phyloP scores from a whole-genome alignment of 495 filamentous ascomycete species.

The Terfezia claveryi region DNA sequence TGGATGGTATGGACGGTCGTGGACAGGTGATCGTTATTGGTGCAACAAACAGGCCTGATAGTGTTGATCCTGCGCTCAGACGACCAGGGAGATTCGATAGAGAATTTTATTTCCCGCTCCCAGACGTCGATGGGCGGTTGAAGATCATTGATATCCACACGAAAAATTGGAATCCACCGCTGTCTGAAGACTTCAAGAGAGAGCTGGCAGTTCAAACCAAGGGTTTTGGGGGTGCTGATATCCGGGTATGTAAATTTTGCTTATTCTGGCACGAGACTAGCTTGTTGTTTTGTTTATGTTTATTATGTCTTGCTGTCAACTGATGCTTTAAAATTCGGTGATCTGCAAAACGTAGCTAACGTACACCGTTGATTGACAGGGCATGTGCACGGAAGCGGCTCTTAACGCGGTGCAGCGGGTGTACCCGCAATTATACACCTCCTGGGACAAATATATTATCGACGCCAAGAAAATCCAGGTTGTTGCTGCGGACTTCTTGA shows the following conservation, averaged over 20 bases:
- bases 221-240: conserved; percentile 87
- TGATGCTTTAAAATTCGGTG: no score
- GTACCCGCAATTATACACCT: conserved; percentile 89
- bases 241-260: conserved; percentile 27
- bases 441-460: conserved; percentile 72
- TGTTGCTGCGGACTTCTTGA: conserved; percentile 83
- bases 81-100: conserved; percentile 88
- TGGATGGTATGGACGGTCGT: conserved; percentile 98
- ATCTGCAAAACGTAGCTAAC: no score
- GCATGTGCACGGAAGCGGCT: conserved; percentile 91
- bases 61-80: conserved; percentile 83
- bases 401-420: conserved; percentile 91
- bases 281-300: neutral
- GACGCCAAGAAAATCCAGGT: conserved; percentile 65
- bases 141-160: conserved; percentile 90
- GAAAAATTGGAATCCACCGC: conserved; percentile 64
- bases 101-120: conserved; percentile 93
- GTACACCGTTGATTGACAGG: conserved; percentile 14
- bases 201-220: conserved; percentile 71
- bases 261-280: neutral
- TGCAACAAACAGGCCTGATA: conserved; percentile 91
- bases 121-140: conserved; percentile 52
- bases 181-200: conserved; percentile 56
- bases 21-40: conserved; percentile 97
- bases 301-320: neutral